Evolutionary conservation across 2,329 filamentous ascomycete genomes (phyloP).

Genomic region (Pestalotiopsis sp.): DNA sequence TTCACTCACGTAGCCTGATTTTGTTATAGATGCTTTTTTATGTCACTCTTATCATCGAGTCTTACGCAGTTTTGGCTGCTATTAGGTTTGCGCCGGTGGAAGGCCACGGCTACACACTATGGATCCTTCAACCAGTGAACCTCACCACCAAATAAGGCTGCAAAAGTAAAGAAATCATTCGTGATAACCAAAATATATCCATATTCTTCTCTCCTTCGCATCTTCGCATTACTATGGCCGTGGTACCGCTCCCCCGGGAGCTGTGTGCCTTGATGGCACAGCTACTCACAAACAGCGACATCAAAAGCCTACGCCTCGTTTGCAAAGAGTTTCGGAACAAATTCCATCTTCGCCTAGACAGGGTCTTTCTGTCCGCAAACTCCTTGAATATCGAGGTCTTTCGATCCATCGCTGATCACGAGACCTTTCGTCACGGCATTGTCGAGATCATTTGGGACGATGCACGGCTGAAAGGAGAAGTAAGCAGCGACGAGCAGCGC

Average conservation of each 20-base stretch:
- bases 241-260: not conserved
- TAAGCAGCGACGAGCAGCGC: not conserved
- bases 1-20: too few species aligned
- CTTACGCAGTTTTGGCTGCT: too few species aligned
- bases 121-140: not conserved
- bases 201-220: not conserved
- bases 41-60: too few species aligned
- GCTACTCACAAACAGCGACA: not conserved
- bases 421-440: not conserved
- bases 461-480: not conserved
- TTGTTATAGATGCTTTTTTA: too few species aligned
- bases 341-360: not conserved
- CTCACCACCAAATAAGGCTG: not conserved
- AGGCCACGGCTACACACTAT: not conserved
- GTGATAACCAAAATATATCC: not conserved
- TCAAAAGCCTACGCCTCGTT: not conserved
- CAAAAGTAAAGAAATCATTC: not conserved
- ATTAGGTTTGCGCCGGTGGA: too few species aligned
- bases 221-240: not conserved
- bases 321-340: not conserved
- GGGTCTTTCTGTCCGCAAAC: not conserved
- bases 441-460: conserved; percentile 1
- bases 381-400: not conserved
- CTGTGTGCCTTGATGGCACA: not conserved
- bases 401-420: not conserved